phyloP scores from a whole-genome alignment of 805 yeast species.

The Saturnispora besseyi region DNA sequence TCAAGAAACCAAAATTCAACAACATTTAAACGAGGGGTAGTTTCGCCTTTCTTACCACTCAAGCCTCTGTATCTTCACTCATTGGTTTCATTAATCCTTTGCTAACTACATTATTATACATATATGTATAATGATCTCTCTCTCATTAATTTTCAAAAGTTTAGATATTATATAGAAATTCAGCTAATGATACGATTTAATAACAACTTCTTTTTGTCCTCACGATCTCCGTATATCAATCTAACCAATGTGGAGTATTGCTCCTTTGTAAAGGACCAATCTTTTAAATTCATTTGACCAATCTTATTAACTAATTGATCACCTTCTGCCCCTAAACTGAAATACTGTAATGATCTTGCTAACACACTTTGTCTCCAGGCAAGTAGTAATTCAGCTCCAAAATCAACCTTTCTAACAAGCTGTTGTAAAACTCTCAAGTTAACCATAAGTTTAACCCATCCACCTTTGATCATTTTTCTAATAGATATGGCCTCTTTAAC shows the following conservation, averaged over 20 bases:
- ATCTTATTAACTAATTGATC: constrained; percentile 9
- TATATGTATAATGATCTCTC: background rate
- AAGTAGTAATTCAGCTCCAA: constrained; percentile 6
- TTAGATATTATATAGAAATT: background rate
- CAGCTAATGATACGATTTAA: constrained; percentile 7
- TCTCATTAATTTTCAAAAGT: background rate
- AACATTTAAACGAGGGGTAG: background rate
- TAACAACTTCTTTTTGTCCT: constrained; percentile 4
- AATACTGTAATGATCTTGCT: constrained; percentile 41
- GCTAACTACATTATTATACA: background rate
- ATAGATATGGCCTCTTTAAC: constrained; percentile 46
- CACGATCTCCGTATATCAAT: constrained; percentile 38
- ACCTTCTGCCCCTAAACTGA: constrained; percentile 31
- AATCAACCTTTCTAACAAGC: constrained; percentile 47
- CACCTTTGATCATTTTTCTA: constrained; percentile 43
- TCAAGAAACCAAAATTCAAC: constrained; percentile 5
- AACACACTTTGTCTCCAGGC: constrained; percentile 3
- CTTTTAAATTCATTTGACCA: constrained; percentile 2
- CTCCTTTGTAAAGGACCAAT: constrained; percentile 27
- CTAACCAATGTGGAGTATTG: constrained; percentile 46
- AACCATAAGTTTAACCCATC: constrained; percentile 48
- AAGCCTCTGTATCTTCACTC: background rate
- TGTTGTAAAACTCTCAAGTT: constrained; percentile 63
- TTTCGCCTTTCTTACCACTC: background rate
- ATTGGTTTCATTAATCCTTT: background rate